Evolutionary conservation across 495 filamentous ascomycete species (phyloP), one percentile per base, ranked within the genome.

Genomic region (Penicillium ucsense): DNA sequence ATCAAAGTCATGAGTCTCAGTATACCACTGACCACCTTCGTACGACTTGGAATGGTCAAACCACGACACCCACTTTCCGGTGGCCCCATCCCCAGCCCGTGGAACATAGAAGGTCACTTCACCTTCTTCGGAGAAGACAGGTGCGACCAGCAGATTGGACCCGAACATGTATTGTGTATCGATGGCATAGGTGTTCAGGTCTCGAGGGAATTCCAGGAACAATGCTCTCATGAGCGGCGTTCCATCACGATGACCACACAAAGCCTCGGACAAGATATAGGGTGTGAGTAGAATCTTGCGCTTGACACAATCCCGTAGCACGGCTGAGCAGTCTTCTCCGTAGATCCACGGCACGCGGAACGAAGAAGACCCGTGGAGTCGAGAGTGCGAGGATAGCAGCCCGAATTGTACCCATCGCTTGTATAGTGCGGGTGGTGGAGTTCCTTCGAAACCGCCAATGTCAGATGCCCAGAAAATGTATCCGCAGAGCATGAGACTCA

Each of bases 391-490:
- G 52, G 79, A 85, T 9, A 88, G 59, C 0, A 86, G 71, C 0
- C 84, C 82, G 50, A 86, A 85, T 4, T 82, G 81, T 5, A 86
- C 81, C 83, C 83, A 88, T 33, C 84, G 78, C 61, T 86, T 88
- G 61, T 88, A 88, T 49, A 86, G 76, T 58, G 79, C 79, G 0
- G 82, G 77, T 5, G 76, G 71, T 6, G 83, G 83, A 7, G 68
- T 76, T 3, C 82, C 84, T 54, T 86, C 83, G 55, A 86, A 88
- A 10, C 83, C 83, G 34, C 83, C 83, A 48, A 88, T 88, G 57
- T 86, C 83, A 40, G 75, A 74, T 27, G 74, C 76, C 81, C 82
- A 85, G 67, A 84, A 86, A 33, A 80, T 70, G 59, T 79, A 86
- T 4, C 83, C 82, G 7, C 71, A 79, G 0, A 88, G 63, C 38